Base-by-base conservation (phyloP, 208 protist genomes). In the Borovskyia barvae region DNA sequence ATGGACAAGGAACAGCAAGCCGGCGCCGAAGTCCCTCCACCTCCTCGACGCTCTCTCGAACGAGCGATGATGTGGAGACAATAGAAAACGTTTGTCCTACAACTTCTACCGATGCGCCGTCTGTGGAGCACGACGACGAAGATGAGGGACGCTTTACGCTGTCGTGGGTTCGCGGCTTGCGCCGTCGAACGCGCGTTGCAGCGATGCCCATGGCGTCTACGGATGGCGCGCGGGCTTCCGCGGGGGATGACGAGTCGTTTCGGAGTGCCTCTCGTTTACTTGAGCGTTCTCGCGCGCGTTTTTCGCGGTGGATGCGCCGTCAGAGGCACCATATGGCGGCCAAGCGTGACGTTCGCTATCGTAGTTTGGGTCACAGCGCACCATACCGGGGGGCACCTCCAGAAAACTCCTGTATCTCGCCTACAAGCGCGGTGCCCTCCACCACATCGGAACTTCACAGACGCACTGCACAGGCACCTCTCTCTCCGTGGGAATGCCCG, bases 401-500 rank as follows among this genome's bases (percentile, higher is more conserved):
- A n/a, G n/a, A n/a, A n/a, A n/a, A n/a, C n/a, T n/a, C n/a, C n/a
- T n/a, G n/a, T n/a, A n/a, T n/a, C n/a, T n/a, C 8, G n/a, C n/a
- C 20, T 28, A 49, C 19, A 45, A 20, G 14, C 15, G 17, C 14
- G 45, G 45, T 33, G 24, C 30, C 19, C 42, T 3, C 3, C 5
- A 26, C 42, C 35, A 6, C 33, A 15, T 51, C 65, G 0, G 28
- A 45, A 39, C 25, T 67, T 45, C 20, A 46, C 49, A 50, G 36
- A 1, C 19, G 48, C 17, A 37, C 68, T 6, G 26, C 56, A 24
- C 32, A 45, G 9, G 29, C 54, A 4, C 22, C 22, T 28, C 51
- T 55, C 7, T 87, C 76, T 3, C 36, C 66, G 33, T 87, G 73
- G 80, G 75, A 82, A 50, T n/a, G 24, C 14, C 59, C 72, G 26